Conservation (phyloP, 2,329 filamentous ascomycete genomes). For the Talaromyces sp. region DNA sequence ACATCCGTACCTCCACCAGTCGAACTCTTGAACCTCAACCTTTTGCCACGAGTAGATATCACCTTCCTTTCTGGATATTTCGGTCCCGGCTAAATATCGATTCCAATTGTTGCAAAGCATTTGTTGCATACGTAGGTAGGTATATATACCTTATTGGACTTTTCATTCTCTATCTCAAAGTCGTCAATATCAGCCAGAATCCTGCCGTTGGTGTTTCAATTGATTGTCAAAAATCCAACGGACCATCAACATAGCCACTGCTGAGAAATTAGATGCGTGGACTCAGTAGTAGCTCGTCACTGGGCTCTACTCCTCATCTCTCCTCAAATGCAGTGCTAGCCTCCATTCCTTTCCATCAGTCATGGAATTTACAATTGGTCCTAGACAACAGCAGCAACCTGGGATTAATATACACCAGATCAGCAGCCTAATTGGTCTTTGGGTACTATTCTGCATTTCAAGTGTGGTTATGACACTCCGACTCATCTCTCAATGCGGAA, state of each 20-base stretch:
- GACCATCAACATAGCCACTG: not conserved
- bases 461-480: slow-evolving; percentile 15
- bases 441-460: slow-evolving; percentile 11
- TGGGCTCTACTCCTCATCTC: not conserved
- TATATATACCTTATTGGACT: not conserved
- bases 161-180: not conserved
- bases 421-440: slow-evolving; percentile 6
- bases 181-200: not conserved
- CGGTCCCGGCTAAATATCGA: not conserved
- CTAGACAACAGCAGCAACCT: not conserved
- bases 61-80: not conserved
- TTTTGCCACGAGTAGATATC: not conserved
- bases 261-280: not conserved
- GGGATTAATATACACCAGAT: not conserved
- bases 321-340: not conserved
- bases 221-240: not conserved
- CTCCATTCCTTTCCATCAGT: not conserved
- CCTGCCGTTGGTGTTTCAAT: too few species aligned
- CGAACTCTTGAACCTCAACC: not conserved
- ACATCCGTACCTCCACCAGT: not conserved
- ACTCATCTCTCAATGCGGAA: slow-evolving; percentile 10
- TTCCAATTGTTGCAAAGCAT: not conserved
- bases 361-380: not conserved
- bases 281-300: not conserved
- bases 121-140: not conserved